Base-by-base conservation (phyloP, 176 grass and related monocot species). In the Oryza meyeriana region DNA sequence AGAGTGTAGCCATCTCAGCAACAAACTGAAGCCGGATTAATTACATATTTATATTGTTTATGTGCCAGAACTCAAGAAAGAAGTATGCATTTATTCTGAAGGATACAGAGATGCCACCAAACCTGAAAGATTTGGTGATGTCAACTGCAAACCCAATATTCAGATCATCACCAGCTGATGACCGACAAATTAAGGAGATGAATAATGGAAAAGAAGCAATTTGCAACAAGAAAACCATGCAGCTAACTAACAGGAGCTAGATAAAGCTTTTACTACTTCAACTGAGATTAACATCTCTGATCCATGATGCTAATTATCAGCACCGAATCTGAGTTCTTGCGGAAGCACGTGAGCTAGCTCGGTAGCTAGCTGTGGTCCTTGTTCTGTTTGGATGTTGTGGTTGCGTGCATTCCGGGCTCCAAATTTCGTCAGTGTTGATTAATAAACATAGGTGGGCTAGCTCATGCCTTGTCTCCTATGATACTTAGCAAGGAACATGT, bases 331-430 rank as follows among this genome's bases (percentile, higher is more conserved):
- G 41, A 45, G 33, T 44, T 83, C 29, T 65, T 79, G 61, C 50
- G 22, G 38, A 24, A n/a, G 29, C 84, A 70, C 41, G 79, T 82
- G 79, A 87, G 64, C 55, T 59, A 59, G 42, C 10, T 45, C 11
- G 1, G 12, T 45, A 55, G n/a, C n/a, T 59, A 59, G 8, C 24
- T 38, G 58, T 83, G 74, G 75, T 84, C 80, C 80, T 79, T 71
- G 4, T 11, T 8, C 55, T 12, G 33, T 39, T 71, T 63, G 41
- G 72, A 64, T 64, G 69, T 12, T 78, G 58, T 20, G 75, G 86
- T 74, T 88, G 75, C 75, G 75, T 75, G 81, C 30, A 79, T 84
- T 20, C 76, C 77, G 82, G 87, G 82, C 77, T 85, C 32, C 62
- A 89, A 88, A 75, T 5, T 35, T 77, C 28, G 26, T 83, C 10